Percentiles rank a stretch among this genome's conserved stretches.
phyloP scores from a whole-genome alignment of 2,329 filamentous ascomycete genomes.

The Emmonsia crescens region DNA sequence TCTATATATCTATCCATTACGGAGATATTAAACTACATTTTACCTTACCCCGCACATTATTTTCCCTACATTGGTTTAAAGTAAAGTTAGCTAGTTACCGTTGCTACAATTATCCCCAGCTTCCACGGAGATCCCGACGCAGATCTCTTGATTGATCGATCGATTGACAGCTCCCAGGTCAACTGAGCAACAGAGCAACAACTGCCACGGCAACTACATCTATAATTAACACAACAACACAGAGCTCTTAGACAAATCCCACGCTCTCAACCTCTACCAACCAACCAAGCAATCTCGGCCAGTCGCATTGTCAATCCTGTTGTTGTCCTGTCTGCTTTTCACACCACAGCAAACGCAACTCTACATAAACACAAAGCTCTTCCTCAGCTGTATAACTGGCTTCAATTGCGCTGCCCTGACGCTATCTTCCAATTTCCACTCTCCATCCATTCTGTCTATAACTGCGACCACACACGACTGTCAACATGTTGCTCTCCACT shows the following conservation, averaged over 20 bases:
- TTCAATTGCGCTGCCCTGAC: neutral
- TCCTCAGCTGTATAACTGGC: neutral
- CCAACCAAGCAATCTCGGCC: neutral
- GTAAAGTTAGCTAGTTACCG: neutral
- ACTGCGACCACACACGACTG: slow-evolving; percentile 7
- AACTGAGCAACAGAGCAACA: neutral
- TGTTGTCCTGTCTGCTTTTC: neutral
- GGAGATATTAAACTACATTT: neutral
- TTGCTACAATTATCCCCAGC: neutral
- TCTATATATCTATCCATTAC: too few relatives aligned
- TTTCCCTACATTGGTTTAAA: neutral
- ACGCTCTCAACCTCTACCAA: neutral
- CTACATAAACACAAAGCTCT: neutral
- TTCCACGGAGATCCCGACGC: neutral
- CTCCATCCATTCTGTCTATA: neutral
- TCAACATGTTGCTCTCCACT: slow-evolving; percentile 33
- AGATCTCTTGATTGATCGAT: neutral
- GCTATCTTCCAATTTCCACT: too few relatives aligned
- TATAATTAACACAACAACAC: neutral
- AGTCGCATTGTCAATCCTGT: neutral
- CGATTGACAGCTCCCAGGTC: neutral
- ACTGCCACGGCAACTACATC: neutral
- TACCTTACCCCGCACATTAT: neutral
- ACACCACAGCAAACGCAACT: neutral
- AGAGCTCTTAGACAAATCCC: neutral